A percentile compares a stretch with the other conserved stretches of the same genome.
phyloP scores from a whole-genome alignment of 371 early-diverging fungal species.

The Apophysomyces ossiformis region DNA sequence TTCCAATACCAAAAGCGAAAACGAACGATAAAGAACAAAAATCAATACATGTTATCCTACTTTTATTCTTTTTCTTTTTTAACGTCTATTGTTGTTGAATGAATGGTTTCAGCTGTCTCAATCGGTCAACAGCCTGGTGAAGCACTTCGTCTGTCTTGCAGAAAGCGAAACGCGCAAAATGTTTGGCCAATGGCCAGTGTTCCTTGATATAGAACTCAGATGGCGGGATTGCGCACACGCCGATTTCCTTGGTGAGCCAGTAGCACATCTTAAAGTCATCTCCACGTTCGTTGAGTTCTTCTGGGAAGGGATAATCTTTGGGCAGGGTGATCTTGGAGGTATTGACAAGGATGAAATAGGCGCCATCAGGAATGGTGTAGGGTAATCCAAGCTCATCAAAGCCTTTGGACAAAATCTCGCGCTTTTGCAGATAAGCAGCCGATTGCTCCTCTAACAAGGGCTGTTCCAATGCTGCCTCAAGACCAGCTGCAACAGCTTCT shows the following conservation, averaged over 20 bases:
- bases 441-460: slow-evolving; percentile 77
- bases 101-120: slow-evolving; percentile 67
- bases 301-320: slow-evolving; percentile 66
- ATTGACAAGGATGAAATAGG: slow-evolving; percentile 93
- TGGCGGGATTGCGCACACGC: slow-evolving; percentile 93
- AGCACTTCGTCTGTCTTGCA: slow-evolving; percentile 91
- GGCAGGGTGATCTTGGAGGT: slow-evolving; percentile 72
- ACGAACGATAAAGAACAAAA: neutral
- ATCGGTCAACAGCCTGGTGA: slow-evolving; percentile 73
- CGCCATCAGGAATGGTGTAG: slow-evolving; percentile 89
- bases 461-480: slow-evolving; percentile 68
- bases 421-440: slow-evolving; percentile 70
- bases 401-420: slow-evolving; percentile 72
- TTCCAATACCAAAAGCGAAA: neutral
- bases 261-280: slow-evolving; percentile 85
- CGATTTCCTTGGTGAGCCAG: slow-evolving; percentile 88
- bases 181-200: slow-evolving; percentile 71
- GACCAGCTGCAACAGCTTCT: slow-evolving; percentile 84
- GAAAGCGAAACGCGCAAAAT: slow-evolving; percentile 91
- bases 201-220: slow-evolving; percentile 86
- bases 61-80: neutral
- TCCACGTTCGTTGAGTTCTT: slow-evolving; percentile 63
- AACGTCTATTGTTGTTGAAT: slow-evolving; percentile 34
- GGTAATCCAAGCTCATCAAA: slow-evolving; percentile 77
- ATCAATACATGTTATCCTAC: neutral